Evolutionary conservation across 176 grass and related monocot species (phyloP).

Genomic region (Chrysopogon serrulatus): DNA sequence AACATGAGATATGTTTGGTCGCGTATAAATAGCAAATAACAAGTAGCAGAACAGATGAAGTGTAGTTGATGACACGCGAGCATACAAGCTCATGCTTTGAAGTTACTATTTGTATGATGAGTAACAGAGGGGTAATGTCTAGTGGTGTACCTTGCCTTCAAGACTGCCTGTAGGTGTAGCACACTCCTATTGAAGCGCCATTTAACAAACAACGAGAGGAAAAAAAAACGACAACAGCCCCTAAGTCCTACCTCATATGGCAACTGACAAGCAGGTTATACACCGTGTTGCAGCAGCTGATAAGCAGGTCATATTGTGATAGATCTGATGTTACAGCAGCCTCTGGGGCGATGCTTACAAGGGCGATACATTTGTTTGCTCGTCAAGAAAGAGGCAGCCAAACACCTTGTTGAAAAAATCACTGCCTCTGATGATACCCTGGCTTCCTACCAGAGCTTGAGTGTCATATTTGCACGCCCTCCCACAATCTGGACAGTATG

Average conservation of each 20-base stretch:
- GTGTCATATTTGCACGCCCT: conserved; percentile 94
- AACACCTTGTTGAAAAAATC: conserved; percentile 90
- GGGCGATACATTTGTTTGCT: conserved; percentile 56
- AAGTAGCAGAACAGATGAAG: background rate
- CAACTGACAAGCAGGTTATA: background rate
- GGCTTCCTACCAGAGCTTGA: conserved; percentile 38
- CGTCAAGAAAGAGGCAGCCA: conserved; percentile 83
- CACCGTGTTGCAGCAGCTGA: too few species aligned
- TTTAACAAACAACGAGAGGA: background rate
- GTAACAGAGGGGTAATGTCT: background rate
- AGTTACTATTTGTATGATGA: conserved; percentile 21
- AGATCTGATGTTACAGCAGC: conserved; percentile 9
- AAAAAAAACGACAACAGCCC: background rate
- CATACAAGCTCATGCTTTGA: conserved; percentile 15
- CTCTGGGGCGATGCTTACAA: conserved; percentile 12
- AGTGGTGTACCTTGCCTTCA: conserved; percentile 18
- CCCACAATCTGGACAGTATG: conserved; percentile 86
- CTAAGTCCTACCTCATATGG: background rate
- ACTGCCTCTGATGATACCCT: conserved; percentile 32
- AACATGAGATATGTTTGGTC: background rate
- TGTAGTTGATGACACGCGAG: background rate
- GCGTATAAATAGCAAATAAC: background rate
- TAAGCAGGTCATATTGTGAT: background rate
- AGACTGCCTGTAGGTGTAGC: background rate
- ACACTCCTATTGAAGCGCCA: background rate